Evolutionary conservation across 805 yeast genomes (phyloP).

Genomic region (Ogataea glucozyma): DNA sequence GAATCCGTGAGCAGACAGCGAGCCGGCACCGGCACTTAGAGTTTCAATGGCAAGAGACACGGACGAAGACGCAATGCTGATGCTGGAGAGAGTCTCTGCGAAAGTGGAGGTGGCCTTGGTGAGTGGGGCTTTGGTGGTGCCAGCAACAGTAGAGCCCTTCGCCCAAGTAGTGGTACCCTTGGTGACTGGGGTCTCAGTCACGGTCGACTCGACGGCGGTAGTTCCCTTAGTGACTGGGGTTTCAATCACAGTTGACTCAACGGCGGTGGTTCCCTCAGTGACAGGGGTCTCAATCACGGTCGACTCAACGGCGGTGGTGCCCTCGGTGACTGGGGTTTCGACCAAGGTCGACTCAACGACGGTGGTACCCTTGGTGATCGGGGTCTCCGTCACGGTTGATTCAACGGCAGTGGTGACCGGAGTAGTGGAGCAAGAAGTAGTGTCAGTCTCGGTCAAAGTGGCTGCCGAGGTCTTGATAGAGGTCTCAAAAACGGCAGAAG

Average conservation of each 20-base stretch:
- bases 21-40: slow-evolving; percentile 11
- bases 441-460: too few species aligned
- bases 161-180: not conserved
- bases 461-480: not conserved
- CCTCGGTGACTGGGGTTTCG: not conserved
- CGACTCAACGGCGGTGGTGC: not conserved
- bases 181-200: not conserved
- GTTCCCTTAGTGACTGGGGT: too few species aligned
- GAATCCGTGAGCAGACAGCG: slow-evolving; percentile 6
- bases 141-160: not conserved
- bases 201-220: not conserved
- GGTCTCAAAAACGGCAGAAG: not conserved
- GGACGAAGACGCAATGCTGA: not conserved
- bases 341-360: not conserved
- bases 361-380: not conserved
- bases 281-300: slow-evolving; percentile 2
- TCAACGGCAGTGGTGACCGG: not conserved
- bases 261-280: not conserved
- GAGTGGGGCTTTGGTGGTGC: not conserved
- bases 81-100: slow-evolving; percentile 1
- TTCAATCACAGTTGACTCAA: not conserved
- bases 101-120: not conserved
- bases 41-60: slow-evolving; percentile 12
- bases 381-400: not conserved
- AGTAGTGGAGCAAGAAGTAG: too few species aligned